These are phyloP conservation scores for Talaromyces atroroseus DNA, from an alignment of 2,329 filamentous ascomycete genomes.

Conservation along the genomic window DNA sequence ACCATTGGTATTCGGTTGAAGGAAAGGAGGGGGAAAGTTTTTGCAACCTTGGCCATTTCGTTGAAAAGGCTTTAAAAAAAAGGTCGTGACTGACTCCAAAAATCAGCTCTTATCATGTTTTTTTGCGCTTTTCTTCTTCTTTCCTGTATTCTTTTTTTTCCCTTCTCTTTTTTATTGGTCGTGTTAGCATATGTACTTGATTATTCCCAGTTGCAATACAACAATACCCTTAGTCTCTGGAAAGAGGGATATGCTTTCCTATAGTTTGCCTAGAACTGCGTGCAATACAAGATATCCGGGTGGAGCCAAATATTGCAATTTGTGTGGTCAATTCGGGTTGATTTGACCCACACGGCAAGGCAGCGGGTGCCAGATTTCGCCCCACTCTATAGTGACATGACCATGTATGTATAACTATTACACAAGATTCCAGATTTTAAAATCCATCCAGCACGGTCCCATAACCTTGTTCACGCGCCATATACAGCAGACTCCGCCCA, in stretches of 20 bases:
- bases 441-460: slow-evolving; percentile 9
- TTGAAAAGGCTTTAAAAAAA: background rate
- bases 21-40: background rate
- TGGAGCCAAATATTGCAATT: background rate
- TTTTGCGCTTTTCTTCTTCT: background rate
- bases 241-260: background rate
- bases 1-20: background rate
- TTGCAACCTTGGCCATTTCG: no score
- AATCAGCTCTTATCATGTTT: background rate
- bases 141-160: background rate
- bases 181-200: background rate
- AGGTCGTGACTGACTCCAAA: background rate
- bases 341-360: background rate
- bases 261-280: no score
- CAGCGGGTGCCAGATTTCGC: background rate
- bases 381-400: background rate
- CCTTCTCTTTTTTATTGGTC: background rate
- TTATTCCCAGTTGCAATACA: background rate
- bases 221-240: background rate
- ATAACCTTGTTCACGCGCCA: slow-evolving; percentile 24
- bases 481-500: slow-evolving; percentile 36
- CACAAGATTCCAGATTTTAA: background rate
- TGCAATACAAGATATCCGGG: no score
- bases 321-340: background rate
- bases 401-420: no score